Base-by-base conservation (phyloP, 495 filamentous ascomycete genomes). In the Xylaria grammica region DNA sequence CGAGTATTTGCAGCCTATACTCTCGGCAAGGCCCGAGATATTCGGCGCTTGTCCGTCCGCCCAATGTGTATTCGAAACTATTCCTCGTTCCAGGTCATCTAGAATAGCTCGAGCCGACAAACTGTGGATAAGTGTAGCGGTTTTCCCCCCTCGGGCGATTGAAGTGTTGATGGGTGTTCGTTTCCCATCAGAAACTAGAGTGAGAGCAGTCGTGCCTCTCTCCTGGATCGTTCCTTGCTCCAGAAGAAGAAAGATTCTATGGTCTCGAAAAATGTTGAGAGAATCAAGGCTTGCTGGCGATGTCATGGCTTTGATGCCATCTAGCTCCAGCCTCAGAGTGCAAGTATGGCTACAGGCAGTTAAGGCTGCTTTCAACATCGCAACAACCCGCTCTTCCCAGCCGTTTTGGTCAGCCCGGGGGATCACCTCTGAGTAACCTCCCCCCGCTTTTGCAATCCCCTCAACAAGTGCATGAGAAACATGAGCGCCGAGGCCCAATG, bases 351-450 rank as follows among this genome's bases (percentile, higher is more conserved):
- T 27, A 48, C 55, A 50, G 17, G 5, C n/a, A 5, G 58, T 79
- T 27, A 89, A 65, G 0, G 82, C 84, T 1, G 79, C 85, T 65
- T 86, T 86, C 32, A 89, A 65, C 82, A 89, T 88, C 10, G 82
- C 73, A 29, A 89, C 74, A 11, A 89, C 77, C 66, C 87, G 88
- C 29, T 70, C 69, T 50, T 53, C 58, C 64, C 60, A 69, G 17
- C 58, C 60, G 1, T 49, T 55, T 86, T 79, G 5, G 69, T 72
- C 24, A 69, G 66, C 5, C 67, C 70, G 44, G 5, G 56, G 50
- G 4, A 88, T 84, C 0, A 80, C 69, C 65, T 87, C 84, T 6
- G 83, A 79, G 65, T 85, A 85, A 0, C 86, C 86, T 59, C 82
- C 82, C 1, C 85, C 86, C 38, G 81, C 78, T 63, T 77, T 73